Conservation (phyloP, 371 early-diverging fungal species). For the Scutellospora calospora region DNA sequence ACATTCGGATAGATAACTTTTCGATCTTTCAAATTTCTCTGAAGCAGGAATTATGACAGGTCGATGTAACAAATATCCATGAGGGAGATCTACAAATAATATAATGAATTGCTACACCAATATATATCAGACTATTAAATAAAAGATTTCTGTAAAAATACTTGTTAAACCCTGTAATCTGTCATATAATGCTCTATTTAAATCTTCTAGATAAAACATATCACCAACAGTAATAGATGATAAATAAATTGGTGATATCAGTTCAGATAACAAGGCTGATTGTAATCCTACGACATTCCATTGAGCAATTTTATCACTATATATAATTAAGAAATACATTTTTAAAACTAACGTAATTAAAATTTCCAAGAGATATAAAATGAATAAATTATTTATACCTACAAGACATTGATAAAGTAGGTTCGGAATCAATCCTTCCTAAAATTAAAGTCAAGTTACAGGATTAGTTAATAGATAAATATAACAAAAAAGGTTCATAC, state of each 20-base stretch:
- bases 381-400: constrained; percentile 55
- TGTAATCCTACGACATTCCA: constrained; percentile 86
- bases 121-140: background rate
- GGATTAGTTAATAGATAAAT: background rate
- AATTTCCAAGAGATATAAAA: background rate
- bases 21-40: constrained; percentile 15
- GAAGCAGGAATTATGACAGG: background rate
- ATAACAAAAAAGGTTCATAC: constrained; percentile 45
- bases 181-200: constrained; percentile 72
- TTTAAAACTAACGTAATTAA: background rate
- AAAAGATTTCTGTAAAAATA: background rate
- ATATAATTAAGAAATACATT: background rate
- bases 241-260: constrained; percentile 76
- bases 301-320: constrained; percentile 85
- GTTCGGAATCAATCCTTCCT: constrained; percentile 79
- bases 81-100: constrained; percentile 26
- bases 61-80: background rate
- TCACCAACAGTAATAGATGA: constrained; percentile 72
- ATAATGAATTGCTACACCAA: background rate
- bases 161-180: constrained; percentile 47
- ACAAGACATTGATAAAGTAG: constrained; percentile 86
- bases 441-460: constrained; percentile 1
- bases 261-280: constrained; percentile 67
- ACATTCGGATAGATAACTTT: background rate
- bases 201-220: constrained; percentile 62